Evolutionary conservation across 164 flowering plant genomes (phyloP).

Genomic region (Echeveria elegans): DNA sequence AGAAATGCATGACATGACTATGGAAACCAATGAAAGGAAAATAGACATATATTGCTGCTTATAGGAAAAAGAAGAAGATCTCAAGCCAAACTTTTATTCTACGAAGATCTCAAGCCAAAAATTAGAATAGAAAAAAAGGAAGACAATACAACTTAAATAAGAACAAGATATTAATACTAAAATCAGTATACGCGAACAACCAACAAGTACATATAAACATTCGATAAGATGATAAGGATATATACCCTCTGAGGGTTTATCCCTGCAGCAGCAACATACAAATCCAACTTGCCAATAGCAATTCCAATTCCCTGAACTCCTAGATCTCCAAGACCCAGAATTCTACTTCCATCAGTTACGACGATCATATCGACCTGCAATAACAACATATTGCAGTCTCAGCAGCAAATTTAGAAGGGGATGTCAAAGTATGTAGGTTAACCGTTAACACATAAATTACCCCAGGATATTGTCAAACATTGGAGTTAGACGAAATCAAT

Average conservation of each 20-base stretch:
- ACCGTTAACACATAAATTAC: background rate
- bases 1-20: background rate
- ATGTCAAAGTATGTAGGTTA: background rate
- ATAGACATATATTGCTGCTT: background rate
- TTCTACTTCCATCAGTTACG: constrained; percentile 98
- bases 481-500: too few relatives aligned
- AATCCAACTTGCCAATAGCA: constrained; percentile 87
- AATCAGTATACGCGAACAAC: too few relatives aligned
- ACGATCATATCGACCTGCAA: constrained; percentile 98
- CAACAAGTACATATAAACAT: background rate
- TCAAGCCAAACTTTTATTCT: too few relatives aligned
- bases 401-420: background rate
- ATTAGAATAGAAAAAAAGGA: background rate
- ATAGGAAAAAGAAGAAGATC: too few relatives aligned
- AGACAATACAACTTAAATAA: background rate
- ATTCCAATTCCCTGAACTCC: constrained; percentile 98
- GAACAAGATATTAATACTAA: too few relatives aligned
- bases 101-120: too few relatives aligned
- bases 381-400: constrained; percentile 8
- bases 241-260: constrained; percentile 98
- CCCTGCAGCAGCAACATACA: constrained; percentile 98
- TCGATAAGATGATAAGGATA: constrained; percentile 15
- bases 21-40: too few relatives aligned
- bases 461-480: background rate
- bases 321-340: constrained; percentile 97